Evolutionary conservation across 345 rosid species (phyloP).

Genomic region (Arabis hirsuta): DNA sequence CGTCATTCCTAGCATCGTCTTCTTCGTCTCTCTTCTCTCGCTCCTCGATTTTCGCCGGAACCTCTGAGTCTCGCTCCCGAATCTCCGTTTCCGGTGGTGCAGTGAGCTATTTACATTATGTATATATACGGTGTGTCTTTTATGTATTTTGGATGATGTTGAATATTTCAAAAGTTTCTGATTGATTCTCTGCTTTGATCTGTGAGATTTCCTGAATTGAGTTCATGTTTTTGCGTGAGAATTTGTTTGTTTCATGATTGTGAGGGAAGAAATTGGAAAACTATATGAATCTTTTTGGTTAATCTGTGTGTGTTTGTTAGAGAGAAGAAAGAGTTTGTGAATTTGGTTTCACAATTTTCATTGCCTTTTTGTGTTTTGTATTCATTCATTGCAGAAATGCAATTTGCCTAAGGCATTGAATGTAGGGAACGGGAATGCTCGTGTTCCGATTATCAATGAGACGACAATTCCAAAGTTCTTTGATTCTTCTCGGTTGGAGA

Average conservation of each 20-base stretch:
- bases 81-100: slow-evolving; percentile 37
- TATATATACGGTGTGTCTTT: not conserved
- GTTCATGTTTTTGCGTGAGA: no score
- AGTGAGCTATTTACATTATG: slow-evolving; percentile 44
- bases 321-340: not conserved
- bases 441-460: slow-evolving; percentile 53
- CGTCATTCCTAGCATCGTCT: slow-evolving; percentile 44
- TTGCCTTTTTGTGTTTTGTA: slow-evolving; percentile 1
- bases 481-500: slow-evolving; percentile 61
- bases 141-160: not conserved
- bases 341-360: not conserved
- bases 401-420: slow-evolving; percentile 49
- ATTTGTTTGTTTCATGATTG: not conserved
- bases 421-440: slow-evolving; percentile 54
- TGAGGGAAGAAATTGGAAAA: not conserved
- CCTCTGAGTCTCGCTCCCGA: slow-evolving; percentile 43
- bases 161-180: not conserved
- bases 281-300: not conserved
- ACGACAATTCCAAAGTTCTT: slow-evolving; percentile 60
- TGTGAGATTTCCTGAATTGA: slow-evolving; percentile 4
- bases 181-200: slow-evolving; percentile 14
- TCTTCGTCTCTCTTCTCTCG: slow-evolving; percentile 48
- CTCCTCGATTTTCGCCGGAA: slow-evolving; percentile 32
- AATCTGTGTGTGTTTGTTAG: not conserved
- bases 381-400: slow-evolving; percentile 47